Percentiles rank a stretch among this genome's conserved stretches.
These are phyloP conservation scores for Xylaria palmicola DNA, from an alignment of 495 filamentous ascomycete genomes.

Conservation along the genomic window DNA sequence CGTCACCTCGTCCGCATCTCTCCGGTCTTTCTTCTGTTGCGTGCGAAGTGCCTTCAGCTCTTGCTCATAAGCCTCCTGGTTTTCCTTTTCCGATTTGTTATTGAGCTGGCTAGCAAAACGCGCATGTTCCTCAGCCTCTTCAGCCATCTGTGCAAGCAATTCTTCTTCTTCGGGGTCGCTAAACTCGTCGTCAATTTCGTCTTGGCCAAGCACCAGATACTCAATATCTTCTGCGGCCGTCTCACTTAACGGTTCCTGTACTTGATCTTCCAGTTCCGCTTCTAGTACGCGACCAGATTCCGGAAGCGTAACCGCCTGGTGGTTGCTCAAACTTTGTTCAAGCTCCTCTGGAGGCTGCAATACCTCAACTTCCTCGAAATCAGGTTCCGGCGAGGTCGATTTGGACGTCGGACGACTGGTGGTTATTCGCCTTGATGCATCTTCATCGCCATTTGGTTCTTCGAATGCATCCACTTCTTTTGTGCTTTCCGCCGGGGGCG, in stretches of 20 bases:
- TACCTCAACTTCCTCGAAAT: constrained; percentile 11
- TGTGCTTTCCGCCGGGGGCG: constrained; percentile 11
- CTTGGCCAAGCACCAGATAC: constrained; percentile 30
- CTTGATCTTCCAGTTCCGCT: constrained; percentile 9
- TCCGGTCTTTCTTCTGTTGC: constrained; percentile 94
- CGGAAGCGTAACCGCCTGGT: constrained; percentile 33
- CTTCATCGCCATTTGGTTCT: constrained; percentile 37
- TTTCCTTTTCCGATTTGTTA: constrained; percentile 60
- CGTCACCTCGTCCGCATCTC: constrained; percentile 94
- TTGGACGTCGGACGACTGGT: constrained; percentile 4
- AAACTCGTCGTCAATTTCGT: constrained; percentile 51
- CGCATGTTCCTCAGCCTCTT: constrained; percentile 88
- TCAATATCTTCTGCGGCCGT: constrained; percentile 26
- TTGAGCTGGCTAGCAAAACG: constrained; percentile 87
- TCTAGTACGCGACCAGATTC: constrained; percentile 52
- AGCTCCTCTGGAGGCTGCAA: constrained; percentile 13
- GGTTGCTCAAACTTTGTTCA: background rate
- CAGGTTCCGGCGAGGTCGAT: constrained; percentile 28
- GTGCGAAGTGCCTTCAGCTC: constrained; percentile 81
- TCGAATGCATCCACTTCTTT: constrained; percentile 37
- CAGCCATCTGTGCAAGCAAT: constrained; percentile 76
- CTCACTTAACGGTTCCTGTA: constrained; percentile 3
- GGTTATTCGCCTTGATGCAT: constrained; percentile 2
- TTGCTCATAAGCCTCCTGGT: constrained; percentile 73
- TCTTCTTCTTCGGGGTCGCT: constrained; percentile 92